Percentiles rank a stretch among this genome's conserved stretches.
Evolutionary conservation across 495 filamentous ascomycete species (phyloP).

Genomic region (Penicillium goetzii): DNA sequence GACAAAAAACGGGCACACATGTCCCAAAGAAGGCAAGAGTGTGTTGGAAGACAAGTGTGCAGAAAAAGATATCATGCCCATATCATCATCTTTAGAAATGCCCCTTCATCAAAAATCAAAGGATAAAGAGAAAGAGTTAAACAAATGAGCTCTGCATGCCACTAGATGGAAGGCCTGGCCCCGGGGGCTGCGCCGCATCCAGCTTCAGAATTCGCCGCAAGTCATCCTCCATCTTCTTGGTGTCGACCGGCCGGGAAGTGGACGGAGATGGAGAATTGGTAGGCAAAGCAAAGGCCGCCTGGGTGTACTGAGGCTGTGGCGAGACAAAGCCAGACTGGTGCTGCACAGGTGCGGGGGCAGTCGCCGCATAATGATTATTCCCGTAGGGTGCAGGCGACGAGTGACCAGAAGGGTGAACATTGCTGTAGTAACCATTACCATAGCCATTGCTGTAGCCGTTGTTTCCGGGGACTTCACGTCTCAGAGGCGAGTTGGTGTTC

Average conservation of each 20-base stretch:
- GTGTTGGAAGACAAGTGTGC: constrained; percentile 7
- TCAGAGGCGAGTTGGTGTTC: constrained; percentile 29
- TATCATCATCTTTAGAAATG: constrained; percentile 10
- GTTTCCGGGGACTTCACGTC: constrained; percentile 31
- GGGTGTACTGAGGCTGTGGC: constrained; percentile 30
- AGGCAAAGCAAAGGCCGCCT: constrained; percentile 30
- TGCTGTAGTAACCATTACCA: constrained; percentile 5
- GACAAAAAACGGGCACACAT: neutral
- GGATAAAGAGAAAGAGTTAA: constrained; percentile 2
- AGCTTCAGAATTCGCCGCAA: constrained; percentile 58
- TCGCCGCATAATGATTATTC: constrained; percentile 11
- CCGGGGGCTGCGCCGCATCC: constrained; percentile 33
- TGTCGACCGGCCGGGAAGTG: constrained; percentile 33
- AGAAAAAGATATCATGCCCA: constrained; percentile 13
- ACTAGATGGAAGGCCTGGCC: constrained; percentile 30
- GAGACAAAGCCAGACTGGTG: constrained; percentile 24
- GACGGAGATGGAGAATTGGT: constrained; percentile 32
- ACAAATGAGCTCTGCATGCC: constrained; percentile 46
- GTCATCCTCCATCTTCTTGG: constrained; percentile 58
- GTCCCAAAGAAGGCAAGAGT: constrained; percentile 5
- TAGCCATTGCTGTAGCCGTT: constrained; percentile 13
- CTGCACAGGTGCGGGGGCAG: constrained; percentile 13
- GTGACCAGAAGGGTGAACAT: constrained; percentile 14
- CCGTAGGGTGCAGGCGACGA: constrained; percentile 19
- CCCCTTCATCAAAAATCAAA: constrained; percentile 1